Evolutionary conservation across 2,329 filamentous ascomycete genomes (phyloP), one percentile per base, ranked within the genome.

Genomic region (Cytospora piceae): DNA sequence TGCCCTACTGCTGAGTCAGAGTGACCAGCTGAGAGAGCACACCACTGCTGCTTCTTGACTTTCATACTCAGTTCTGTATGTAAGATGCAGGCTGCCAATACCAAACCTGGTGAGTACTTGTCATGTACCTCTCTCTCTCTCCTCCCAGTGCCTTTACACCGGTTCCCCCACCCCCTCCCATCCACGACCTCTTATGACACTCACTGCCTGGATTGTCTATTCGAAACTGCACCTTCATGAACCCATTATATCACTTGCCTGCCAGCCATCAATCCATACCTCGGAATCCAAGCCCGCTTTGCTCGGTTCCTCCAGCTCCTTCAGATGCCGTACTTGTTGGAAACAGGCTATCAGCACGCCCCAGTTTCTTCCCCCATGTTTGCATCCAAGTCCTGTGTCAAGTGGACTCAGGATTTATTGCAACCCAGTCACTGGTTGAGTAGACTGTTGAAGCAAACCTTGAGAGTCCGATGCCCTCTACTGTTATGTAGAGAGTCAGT

Each of bases 1-100:
- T 24, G n/a, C 37, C 51, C 55, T 32, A 58, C 65, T 53, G 65
- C 65, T 67, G 65, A 67, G 62, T 67, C 65, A 67, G 65, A 61
- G 54, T 39, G 53, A 57, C 53, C 34, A 57, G 24, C 31, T 42
- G 53, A 57, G 51, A 46, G 24, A 63, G 52, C 65, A 64, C 29
- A 61, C 34, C n/a, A 54, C 57, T 31, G 49, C 54, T 24, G 49
- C 54, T 24, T 54, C 58, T 61, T 56, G 61, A 65, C 32, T 46
- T 39, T 52, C n/a, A 32, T 39, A 22, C 39, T 53, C 34, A 52
- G 53, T 63, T 31, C 51, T 66, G 59, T 58, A 68, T 66, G 59
- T 58, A 68, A 68, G 63, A 68, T 68, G 66, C 66, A 68, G 66
- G 60, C 66, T 66, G 65, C 61, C 32, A 60, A 61, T 53, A 58